Evolutionary conservation across 2,329 filamentous ascomycete genomes (phyloP).

Genomic region (Dissoconium aciculare): DNA sequence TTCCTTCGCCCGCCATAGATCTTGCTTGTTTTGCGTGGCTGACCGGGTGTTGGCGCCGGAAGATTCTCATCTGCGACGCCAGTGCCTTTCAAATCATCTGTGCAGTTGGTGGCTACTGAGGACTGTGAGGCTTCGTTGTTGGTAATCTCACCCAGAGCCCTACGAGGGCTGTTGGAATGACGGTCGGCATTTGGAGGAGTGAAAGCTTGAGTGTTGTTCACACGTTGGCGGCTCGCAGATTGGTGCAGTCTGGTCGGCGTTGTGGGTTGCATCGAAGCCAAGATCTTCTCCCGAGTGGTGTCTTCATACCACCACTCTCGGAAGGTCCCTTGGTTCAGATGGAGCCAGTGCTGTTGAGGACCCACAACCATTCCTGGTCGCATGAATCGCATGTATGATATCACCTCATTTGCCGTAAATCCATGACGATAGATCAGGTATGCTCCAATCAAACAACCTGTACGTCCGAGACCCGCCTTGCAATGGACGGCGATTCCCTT

Average conservation of each 20-base stretch:
- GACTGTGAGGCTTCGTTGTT: conserved; percentile 51
- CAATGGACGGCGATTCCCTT: conserved; percentile 95
- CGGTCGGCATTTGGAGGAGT: conserved; percentile 72
- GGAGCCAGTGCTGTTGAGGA: conserved; percentile 96
- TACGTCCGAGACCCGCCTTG: conserved; percentile 91
- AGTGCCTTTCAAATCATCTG: conserved; percentile 26
- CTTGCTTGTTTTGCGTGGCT: conserved; percentile 77
- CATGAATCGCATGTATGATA: conserved; percentile 99
- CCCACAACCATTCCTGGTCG: conserved; percentile 97
- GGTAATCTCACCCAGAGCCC: conserved; percentile 86
- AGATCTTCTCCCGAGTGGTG: conserved; percentile 64
- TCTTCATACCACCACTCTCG: conserved; percentile 92
- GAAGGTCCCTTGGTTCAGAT: conserved; percentile 92
- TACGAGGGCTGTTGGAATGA: conserved; percentile 38
- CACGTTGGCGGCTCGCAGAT: conserved; percentile 32
- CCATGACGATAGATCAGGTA: conserved; percentile 96
- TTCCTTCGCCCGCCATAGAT: conserved; percentile 54
- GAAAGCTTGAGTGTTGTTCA: conserved; percentile 55
- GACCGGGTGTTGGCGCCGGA: conserved; percentile 85
- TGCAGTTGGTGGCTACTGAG: conserved; percentile 12
- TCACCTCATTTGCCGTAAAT: conserved; percentile 72
- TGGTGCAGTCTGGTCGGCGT: conserved; percentile 41
- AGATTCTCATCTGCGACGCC: conserved; percentile 77
- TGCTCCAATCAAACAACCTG: conserved; percentile 89
- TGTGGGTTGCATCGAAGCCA: conserved; percentile 40